A percentile compares a stretch with the other conserved stretches of the same genome.
phyloP scores from a whole-genome alignment of 805 yeast genomes.

The Jamesozyma spencerorum region DNA sequence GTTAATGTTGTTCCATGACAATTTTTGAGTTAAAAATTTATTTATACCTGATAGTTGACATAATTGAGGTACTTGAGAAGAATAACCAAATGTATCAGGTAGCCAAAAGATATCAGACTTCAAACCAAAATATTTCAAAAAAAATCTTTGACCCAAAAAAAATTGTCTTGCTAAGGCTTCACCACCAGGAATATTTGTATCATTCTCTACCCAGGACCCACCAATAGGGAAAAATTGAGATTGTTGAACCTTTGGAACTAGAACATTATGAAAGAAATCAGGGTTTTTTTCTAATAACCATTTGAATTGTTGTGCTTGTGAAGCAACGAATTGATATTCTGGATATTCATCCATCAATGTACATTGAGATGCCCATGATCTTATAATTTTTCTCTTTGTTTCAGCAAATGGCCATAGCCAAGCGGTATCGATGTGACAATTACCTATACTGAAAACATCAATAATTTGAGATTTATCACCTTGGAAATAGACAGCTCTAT shows the following conservation, averaged over 20 bases:
- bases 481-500: slow-evolving; percentile 52
- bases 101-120: slow-evolving; percentile 80
- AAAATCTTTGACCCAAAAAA: slow-evolving; percentile 81
- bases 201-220: slow-evolving; percentile 97
- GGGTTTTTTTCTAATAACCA: slow-evolving; percentile 90
- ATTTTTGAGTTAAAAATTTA: slow-evolving; percentile 81
- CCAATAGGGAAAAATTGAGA: slow-evolving; percentile 86
- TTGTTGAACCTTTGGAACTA: slow-evolving; percentile 50
- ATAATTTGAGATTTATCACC: slow-evolving; percentile 29
- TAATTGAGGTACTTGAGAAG: slow-evolving; percentile 89
- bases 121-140: slow-evolving; percentile 66
- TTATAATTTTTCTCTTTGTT: slow-evolving; percentile 81
- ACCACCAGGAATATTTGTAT: slow-evolving; percentile 91
- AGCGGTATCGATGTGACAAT: slow-evolving; percentile 96
- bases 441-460: slow-evolving; percentile 79
- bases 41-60: slow-evolving; percentile 81
- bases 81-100: slow-evolving; percentile 95
- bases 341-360: slow-evolving; percentile 80
- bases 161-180: slow-evolving; percentile 86
- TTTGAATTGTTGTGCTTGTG: slow-evolving; percentile 91
- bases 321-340: slow-evolving; percentile 87
- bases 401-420: slow-evolving; percentile 99
- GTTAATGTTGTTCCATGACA: slow-evolving; percentile 94
- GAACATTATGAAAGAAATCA: slow-evolving; percentile 53
- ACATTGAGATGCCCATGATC: slow-evolving; percentile 93